Evolutionary conservation across 495 filamentous ascomycete genomes (phyloP), one percentile per base, ranked within the genome.

Genomic region (Aspergillus conjunctus): DNA sequence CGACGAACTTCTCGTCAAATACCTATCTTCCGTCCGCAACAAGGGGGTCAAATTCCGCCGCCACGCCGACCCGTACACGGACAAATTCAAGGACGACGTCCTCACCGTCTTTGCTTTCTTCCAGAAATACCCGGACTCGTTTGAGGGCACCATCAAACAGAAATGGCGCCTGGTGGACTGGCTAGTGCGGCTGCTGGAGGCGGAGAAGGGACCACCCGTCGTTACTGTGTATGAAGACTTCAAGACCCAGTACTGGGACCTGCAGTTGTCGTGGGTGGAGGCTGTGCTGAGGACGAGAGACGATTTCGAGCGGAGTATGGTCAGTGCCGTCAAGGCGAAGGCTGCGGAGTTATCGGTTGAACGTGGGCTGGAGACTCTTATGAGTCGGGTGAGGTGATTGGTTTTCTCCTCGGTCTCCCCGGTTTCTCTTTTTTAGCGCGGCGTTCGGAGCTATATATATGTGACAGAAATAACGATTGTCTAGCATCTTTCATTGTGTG

Each of bases 231-330:
- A 96, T 51, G 91, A 89, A 64, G 76, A 78, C 15, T 92, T 98
- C 74, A 97, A 96, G 79, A 71, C 77, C 33, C 81, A 86, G 58
- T 96, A 96, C 70, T 97, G 93, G 93, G 94, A 99, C 74, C 78
- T 97, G 68, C 91, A 93, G 74, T 85, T 97, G 53, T 87, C 86
- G 30, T 99, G 94, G 94, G 92, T 98, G n/a, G 94, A 99, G 78
- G 86, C 89, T 18, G 94, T 96, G 60, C 70, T 99, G 57, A 81
- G 92, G 72, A 78, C 86, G 4, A 77, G 94, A 58, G 94, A 99
- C 74, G 94, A 99, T 73, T 97, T 96, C 75, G 93, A 97, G 68
- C 81, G 93, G 62, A 85, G 84, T 59, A 91, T 97, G 90, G 72
- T 97, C 59, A 92, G 90, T 68, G 81, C 83, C 18, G 87, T 97